These are phyloP conservation scores for Plantago elongata DNA, from an alignment of 257 asterid genomes.

Conservation along the genomic window DNA sequence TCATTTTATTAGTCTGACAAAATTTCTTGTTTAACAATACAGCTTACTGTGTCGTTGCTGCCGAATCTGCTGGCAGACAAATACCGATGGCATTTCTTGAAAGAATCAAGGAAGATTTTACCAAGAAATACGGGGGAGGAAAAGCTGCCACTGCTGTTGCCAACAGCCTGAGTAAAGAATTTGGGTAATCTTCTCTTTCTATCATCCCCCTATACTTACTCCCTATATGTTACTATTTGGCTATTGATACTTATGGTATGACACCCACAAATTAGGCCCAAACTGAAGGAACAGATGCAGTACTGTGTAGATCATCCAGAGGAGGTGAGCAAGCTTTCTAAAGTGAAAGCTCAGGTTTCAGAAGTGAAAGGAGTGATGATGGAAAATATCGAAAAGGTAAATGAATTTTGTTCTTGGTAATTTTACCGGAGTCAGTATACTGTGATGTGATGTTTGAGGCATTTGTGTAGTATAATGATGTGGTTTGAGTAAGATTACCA, in stretches of 20 bases:
- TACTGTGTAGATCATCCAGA: constrained; percentile 95
- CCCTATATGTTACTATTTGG: not conserved
- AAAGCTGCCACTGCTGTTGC: constrained; percentile 95
- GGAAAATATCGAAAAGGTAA: constrained; percentile 95
- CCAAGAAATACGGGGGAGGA: constrained; percentile 88
- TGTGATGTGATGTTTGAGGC: constrained; percentile 5
- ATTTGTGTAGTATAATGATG: constrained; percentile 4
- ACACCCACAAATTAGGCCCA: constrained; percentile 46
- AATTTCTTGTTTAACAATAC: constrained; percentile 22
- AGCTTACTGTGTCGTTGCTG: constrained; percentile 94
- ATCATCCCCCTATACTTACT: constrained; percentile 2
- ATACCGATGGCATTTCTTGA: constrained; percentile 83
- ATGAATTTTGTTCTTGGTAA: not conserved
- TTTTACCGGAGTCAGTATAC: not conserved
- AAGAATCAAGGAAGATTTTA: constrained; percentile 77
- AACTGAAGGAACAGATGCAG: constrained; percentile 96
- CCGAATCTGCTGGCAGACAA: constrained; percentile 89
- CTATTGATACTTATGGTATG: constrained; percentile 8
- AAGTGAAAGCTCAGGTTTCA: constrained; percentile 94
- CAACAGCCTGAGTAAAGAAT: constrained; percentile 72
- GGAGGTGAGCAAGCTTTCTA: constrained; percentile 76
- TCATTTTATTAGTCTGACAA: constrained; percentile 14
- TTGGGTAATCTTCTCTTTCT: constrained; percentile 48
- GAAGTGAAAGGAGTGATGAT: constrained; percentile 99
- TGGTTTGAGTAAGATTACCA: constrained; percentile 4